Conservation (phyloP, 2,329 filamentous ascomycete species). For the Decorospora gaudefroyi region DNA sequence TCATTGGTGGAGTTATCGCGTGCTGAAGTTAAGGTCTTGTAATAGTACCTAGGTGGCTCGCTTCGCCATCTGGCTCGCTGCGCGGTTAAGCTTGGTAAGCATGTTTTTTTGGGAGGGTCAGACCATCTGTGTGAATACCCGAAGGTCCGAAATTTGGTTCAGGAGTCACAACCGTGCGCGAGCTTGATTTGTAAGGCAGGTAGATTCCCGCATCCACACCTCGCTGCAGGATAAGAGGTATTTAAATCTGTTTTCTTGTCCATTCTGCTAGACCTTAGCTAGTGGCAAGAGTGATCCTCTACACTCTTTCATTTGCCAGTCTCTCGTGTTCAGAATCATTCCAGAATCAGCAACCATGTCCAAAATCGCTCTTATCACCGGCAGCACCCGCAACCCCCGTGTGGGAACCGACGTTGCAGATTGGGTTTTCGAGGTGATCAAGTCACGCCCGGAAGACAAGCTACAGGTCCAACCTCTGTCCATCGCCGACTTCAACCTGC, state of each 20-base stretch:
- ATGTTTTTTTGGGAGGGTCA: too few species aligned
- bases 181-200: background rate
- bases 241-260: slow-evolving; percentile 3
- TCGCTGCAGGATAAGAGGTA: background rate
- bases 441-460: slow-evolving; percentile 11
- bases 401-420: slow-evolving; percentile 5
- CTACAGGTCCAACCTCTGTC: slow-evolving; percentile 8
- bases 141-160: too few species aligned
- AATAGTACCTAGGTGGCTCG: too few species aligned
- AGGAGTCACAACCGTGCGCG: background rate
- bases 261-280: background rate
- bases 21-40: too few species aligned
- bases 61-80: too few species aligned
- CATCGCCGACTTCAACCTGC: slow-evolving; percentile 50
- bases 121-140: too few species aligned
- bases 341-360: slow-evolving; percentile 24
- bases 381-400: slow-evolving; percentile 13
- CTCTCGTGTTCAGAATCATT: slow-evolving; percentile 3
- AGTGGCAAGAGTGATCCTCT: background rate
- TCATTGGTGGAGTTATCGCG: too few species aligned
- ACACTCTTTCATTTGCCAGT: slow-evolving; percentile 1
- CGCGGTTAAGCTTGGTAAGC: too few species aligned
- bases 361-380: slow-evolving; percentile 14
- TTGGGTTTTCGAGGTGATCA: slow-evolving; percentile 10
- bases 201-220: background rate